Conservation (phyloP, 2,329 filamentous ascomycete species). For the Plectosphaerella plurivora region DNA sequence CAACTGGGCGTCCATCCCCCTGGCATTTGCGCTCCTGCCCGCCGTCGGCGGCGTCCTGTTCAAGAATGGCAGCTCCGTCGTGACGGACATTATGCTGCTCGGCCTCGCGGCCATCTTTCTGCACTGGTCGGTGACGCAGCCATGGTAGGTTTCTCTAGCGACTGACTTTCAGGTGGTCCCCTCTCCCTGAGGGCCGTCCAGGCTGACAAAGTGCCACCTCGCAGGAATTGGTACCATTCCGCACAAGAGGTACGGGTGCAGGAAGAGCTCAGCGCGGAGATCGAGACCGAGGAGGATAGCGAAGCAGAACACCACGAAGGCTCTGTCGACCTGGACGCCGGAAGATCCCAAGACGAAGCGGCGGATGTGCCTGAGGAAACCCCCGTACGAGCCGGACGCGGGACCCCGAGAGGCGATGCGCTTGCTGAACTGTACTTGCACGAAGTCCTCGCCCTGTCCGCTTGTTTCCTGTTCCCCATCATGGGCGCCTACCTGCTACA, state of each 20-base stretch:
- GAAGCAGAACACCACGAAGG: conserved; percentile 9
- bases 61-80: conserved; percentile 74
- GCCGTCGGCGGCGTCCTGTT: conserved; percentile 83
- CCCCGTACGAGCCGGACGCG: conserved; percentile 2
- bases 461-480: conserved; percentile 75
- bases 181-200: neutral
- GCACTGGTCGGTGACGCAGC: conserved; percentile 86
- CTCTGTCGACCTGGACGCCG: conserved; percentile 17
- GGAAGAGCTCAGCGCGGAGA: conserved; percentile 40
- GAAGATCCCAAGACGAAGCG: conserved; percentile 9
- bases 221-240: conserved; percentile 69
- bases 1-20: conserved; percentile 73
- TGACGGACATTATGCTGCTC: conserved; percentile 81
- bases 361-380: neutral
- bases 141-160: conserved; percentile 60
- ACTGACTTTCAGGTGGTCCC: neutral
- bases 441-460: conserved; percentile 68
- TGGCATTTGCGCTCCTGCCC: conserved; percentile 79
- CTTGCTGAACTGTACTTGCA: conserved; percentile 66
- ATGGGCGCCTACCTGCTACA: conserved; percentile 83
- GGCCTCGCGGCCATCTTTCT: conserved; percentile 78
- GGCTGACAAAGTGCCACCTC: conserved; percentile 2
- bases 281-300: conserved; percentile 28
- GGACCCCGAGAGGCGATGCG: conserved; percentile 29
- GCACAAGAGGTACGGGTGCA: conserved; percentile 58